A percentile compares a stretch with the other conserved stretches of the same genome.
Conservation (phyloP, 345 rosid genomes). For the Populus tremula region DNA sequence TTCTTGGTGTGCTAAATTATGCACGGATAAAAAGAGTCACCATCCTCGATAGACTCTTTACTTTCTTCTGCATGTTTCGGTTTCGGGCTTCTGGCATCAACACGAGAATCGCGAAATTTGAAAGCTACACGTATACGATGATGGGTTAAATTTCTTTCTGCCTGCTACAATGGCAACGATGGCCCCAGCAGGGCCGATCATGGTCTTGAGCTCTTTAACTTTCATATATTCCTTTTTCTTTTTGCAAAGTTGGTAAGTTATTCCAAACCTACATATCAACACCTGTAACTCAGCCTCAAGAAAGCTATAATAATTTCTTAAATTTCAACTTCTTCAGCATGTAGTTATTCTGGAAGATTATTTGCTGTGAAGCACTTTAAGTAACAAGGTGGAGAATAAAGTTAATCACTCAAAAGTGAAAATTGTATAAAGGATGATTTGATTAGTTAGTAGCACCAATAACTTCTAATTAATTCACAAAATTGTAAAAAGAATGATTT, state of each 20-base stretch:
- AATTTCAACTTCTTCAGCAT: not conserved
- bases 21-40: not conserved
- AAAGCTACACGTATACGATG: not conserved
- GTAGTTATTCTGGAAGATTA: not conserved
- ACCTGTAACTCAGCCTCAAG: not conserved
- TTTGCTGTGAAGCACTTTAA: constrained; percentile 9
- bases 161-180: not conserved
- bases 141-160: not conserved
- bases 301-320: no score
- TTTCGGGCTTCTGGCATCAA: not conserved
- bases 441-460: not conserved
- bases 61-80: not conserved
- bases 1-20: no score
- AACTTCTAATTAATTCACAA: no score
- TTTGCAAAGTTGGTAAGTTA: constrained; percentile 22
- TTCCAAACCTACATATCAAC: constrained; percentile 10
- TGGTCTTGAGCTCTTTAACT: constrained; percentile 17
- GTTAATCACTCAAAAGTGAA: constrained; percentile 3
- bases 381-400: constrained; percentile 8
- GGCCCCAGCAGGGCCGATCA: constrained; percentile 13
- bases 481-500: not conserved
- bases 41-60: not conserved
- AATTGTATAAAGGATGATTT: not conserved
- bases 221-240: constrained; percentile 20
- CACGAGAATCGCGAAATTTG: constrained; percentile 5